A percentile compares a stretch with the other conserved stretches of the same genome.
These are phyloP conservation scores for Aspergillus persii DNA, from an alignment of 2,329 filamentous ascomycete genomes.

Conservation along the genomic window DNA sequence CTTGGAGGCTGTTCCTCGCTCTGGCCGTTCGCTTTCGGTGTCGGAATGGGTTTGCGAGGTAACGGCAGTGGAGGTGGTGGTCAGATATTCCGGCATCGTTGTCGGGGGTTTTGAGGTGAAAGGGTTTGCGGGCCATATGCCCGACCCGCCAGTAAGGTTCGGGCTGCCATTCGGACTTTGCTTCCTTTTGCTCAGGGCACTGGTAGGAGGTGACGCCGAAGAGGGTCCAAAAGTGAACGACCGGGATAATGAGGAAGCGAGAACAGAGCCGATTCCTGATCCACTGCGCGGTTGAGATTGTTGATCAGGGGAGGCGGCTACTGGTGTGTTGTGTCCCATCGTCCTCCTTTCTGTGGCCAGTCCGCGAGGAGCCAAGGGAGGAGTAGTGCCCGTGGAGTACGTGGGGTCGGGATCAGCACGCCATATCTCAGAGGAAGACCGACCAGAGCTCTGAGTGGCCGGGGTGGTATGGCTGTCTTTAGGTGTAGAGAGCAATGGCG, in stretches of 20 bases:
- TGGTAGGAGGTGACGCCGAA: slow-evolving; percentile 42
- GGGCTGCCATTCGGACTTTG: slow-evolving; percentile 37
- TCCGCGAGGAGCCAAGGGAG: slow-evolving; percentile 46
- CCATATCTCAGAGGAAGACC: slow-evolving; percentile 53
- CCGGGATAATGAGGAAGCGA: slow-evolving; percentile 46
- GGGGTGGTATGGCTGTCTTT: slow-evolving; percentile 31
- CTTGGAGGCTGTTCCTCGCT: slow-evolving; percentile 18
- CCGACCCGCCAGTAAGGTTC: slow-evolving; percentile 24
- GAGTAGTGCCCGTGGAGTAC: slow-evolving; percentile 53
- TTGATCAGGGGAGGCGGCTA: slow-evolving; percentile 44
- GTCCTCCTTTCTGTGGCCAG: slow-evolving; percentile 42
- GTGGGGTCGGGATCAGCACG: slow-evolving; percentile 51
- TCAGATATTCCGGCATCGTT: slow-evolving; percentile 29
- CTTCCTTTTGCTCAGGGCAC: slow-evolving; percentile 34
- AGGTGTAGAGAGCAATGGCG: slow-evolving; percentile 32
- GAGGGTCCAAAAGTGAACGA: slow-evolving; percentile 46
- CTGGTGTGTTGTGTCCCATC: slow-evolving; percentile 40
- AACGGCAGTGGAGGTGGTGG: slow-evolving; percentile 25
- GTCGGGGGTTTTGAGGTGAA: slow-evolving; percentile 25
- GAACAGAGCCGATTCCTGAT: slow-evolving; percentile 41
- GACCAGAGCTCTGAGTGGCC: slow-evolving; percentile 46
- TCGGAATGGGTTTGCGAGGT: slow-evolving; percentile 38
- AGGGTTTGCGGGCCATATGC: slow-evolving; percentile 28
- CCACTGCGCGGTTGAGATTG: slow-evolving; percentile 37
- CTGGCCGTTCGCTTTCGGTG: slow-evolving; percentile 36